Conservation (phyloP, 1,284 basidiomycete genomes). For the Trametes hirsuta region DNA sequence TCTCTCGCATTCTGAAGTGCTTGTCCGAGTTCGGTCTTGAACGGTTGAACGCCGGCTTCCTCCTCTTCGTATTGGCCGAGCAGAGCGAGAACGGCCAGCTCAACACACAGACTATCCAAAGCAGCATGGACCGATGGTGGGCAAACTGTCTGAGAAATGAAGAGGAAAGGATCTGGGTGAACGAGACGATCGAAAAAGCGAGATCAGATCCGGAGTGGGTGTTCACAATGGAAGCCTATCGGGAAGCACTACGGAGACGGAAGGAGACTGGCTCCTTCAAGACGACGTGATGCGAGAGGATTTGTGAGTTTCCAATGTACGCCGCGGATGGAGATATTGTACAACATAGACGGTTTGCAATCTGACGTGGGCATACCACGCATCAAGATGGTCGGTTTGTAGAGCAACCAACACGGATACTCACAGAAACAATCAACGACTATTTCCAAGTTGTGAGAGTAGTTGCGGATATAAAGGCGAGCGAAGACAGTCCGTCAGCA, state of each 20-base stretch:
- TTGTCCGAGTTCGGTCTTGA: conserved; percentile 71
- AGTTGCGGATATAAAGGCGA: background rate
- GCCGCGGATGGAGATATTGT: background rate
- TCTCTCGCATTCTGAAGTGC: conserved; percentile 78
- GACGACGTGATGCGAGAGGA: background rate
- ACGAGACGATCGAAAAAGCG: conserved; percentile 49
- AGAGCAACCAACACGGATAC: too few relatives aligned
- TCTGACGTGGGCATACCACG: too few relatives aligned
- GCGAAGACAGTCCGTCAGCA: too few relatives aligned
- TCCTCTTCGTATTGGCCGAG: conserved; percentile 71
- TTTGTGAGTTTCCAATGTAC: background rate
- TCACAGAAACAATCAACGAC: too few relatives aligned
- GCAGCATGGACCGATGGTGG: conserved; percentile 81
- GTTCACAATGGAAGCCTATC: conserved; percentile 64
- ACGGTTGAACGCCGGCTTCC: conserved; percentile 63
- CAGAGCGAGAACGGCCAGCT: conserved; percentile 64
- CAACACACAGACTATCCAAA: conserved; percentile 48
- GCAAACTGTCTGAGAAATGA: conserved; percentile 69
- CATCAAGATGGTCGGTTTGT: too few relatives aligned
- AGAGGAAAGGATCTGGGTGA: conserved; percentile 59
- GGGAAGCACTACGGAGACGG: conserved; percentile 47
- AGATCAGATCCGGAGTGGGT: conserved; percentile 43
- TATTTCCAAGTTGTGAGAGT: too few relatives aligned
- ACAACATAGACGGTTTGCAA: background rate
- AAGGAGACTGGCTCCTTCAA: conserved; percentile 34